phyloP scores from a whole-genome alignment of 1,284 basidiomycete genomes.

The Irpex lacteus region DNA sequence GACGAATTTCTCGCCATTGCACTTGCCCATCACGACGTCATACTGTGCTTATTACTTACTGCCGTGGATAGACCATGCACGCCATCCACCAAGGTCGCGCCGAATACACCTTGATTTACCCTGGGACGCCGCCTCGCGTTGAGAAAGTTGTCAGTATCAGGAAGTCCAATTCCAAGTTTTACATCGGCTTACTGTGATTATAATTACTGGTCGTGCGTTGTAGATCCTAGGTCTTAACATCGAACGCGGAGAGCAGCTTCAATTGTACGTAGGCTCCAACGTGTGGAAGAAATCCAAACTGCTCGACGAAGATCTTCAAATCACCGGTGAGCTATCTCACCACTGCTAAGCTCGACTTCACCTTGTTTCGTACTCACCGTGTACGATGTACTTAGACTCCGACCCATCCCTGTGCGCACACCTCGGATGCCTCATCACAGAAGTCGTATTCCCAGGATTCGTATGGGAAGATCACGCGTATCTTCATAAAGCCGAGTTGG shows the following conservation, averaged over 20 bases:
- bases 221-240: conserved; percentile 40
- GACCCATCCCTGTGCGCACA: conserved; percentile 21
- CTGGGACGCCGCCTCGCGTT: too few relatives aligned
- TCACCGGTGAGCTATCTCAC: conserved; percentile 14
- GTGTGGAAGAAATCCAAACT: conserved; percentile 51
- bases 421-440: conserved; percentile 44
- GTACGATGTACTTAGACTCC: too few relatives aligned
- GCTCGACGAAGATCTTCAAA: conserved; percentile 35
- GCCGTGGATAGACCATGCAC: conserved; percentile 55
- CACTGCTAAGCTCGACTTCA: too few relatives aligned
- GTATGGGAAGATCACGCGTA: conserved; percentile 44
- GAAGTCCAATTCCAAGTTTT: too few relatives aligned
- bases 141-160: too few relatives aligned
- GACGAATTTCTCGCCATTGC: too few relatives aligned
- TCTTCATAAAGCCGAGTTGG: conserved; percentile 2
- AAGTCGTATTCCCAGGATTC: conserved; percentile 48
- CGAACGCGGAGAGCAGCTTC: conserved; percentile 37
- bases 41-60: neutral
- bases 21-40: too few relatives aligned
- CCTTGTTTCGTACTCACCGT: too few relatives aligned
- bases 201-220: too few relatives aligned
- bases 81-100: conserved; percentile 46
- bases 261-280: conserved; percentile 44
- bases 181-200: too few relatives aligned
- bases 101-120: conserved; percentile 44